These are phyloP conservation scores for Ilyonectria mors-panacis DNA, from an alignment of 2,329 filamentous ascomycete species.

Conservation along the genomic window DNA sequence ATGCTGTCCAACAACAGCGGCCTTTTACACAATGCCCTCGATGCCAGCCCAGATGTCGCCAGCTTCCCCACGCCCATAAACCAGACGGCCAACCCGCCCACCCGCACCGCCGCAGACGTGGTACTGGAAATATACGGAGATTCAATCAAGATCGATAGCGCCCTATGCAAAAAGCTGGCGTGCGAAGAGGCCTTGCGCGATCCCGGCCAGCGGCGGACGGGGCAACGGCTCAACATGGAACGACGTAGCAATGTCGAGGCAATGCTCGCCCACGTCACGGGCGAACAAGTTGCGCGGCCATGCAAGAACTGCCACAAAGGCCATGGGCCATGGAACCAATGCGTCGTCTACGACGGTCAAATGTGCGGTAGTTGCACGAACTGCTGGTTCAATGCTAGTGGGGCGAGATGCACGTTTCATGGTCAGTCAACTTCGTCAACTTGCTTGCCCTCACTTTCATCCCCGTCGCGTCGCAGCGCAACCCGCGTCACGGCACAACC, in stretches of 20 bases:
- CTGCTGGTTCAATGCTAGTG: constrained; percentile 75
- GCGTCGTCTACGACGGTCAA: constrained; percentile 71
- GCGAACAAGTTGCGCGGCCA: constrained; percentile 61
- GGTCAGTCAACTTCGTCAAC: constrained; percentile 58
- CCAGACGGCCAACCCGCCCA: not conserved
- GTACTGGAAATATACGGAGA: constrained; percentile 64
- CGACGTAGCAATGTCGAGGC: constrained; percentile 74
- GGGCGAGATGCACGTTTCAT: constrained; percentile 72
- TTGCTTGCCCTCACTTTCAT: not conserved
- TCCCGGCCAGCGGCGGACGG: constrained; percentile 67
- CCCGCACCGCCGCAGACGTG: constrained; percentile 62
- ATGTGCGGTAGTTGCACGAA: constrained; percentile 75
- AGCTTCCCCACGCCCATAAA: constrained; percentile 1
- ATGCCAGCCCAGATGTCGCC: not conserved
- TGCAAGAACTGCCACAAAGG: constrained; percentile 75
- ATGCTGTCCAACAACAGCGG: constrained; percentile 13
- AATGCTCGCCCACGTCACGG: constrained; percentile 70
- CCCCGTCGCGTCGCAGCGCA: not conserved
- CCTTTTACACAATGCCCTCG: not conserved
- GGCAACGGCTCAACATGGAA: constrained; percentile 69
- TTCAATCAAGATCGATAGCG: constrained; percentile 65
- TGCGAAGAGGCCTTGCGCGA: constrained; percentile 64
- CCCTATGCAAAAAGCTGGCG: constrained; percentile 68
- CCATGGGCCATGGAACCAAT: constrained; percentile 71
- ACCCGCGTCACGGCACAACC: not conserved